Conservation (phyloP, 179 eudicot species). For the Gypsophila paniculata region DNA sequence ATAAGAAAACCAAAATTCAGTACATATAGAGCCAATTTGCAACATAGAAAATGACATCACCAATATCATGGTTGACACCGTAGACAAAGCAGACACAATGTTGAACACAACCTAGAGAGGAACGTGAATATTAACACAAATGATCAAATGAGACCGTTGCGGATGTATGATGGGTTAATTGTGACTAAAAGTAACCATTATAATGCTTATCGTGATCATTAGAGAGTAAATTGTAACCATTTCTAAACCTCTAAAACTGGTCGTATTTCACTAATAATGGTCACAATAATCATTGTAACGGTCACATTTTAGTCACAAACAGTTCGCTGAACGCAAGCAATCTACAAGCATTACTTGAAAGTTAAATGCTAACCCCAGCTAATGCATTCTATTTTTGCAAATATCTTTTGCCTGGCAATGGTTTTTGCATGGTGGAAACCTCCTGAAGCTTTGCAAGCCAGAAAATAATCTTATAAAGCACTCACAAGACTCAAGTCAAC, state of each 20-base stretch:
- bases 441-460: background rate
- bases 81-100: background rate
- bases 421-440: background rate
- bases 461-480: slow-evolving; percentile 23
- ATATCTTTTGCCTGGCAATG: background rate
- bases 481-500: slow-evolving; percentile 88
- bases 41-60: background rate
- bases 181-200: too few species aligned
- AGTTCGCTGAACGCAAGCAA: too few species aligned
- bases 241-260: too few species aligned
- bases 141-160: too few species aligned
- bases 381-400: background rate
- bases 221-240: too few species aligned
- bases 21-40: background rate
- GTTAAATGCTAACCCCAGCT: background rate
- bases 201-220: too few species aligned
- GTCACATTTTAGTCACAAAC: too few species aligned
- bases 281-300: too few species aligned
- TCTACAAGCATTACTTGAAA: background rate
- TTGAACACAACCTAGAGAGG: background rate
- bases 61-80: slow-evolving; percentile 5
- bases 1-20: background rate
- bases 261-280: too few species aligned
- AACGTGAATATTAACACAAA: too few species aligned
- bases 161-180: too few species aligned